phyloP scores from a whole-genome alignment of 1,284 basidiomycete species.

The Anthracocystis walkeri region DNA sequence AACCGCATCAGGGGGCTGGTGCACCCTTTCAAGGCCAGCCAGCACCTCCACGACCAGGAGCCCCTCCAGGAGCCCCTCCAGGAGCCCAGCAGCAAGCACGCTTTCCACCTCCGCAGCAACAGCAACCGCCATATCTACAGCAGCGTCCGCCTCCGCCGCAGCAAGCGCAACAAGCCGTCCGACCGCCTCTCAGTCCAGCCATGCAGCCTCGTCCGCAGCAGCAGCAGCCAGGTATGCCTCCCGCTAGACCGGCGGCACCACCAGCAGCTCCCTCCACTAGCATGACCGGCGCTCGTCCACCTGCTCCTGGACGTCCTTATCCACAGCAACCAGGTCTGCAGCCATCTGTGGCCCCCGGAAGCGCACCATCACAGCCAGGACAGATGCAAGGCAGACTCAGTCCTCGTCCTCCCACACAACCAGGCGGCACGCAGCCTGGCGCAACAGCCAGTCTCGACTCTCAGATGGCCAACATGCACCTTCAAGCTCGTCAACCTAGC shows the following conservation, averaged over 20 bases:
- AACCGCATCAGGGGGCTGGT: slow-evolving; percentile 15
- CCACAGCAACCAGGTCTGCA: slow-evolving; percentile 26
- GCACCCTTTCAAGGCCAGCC: slow-evolving; percentile 26
- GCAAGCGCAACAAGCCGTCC: slow-evolving; percentile 19
- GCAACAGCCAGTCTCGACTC: slow-evolving; percentile 23
- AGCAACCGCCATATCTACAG: slow-evolving; percentile 28
- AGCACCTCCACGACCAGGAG: slow-evolving; percentile 27
- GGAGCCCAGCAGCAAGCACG: slow-evolving; percentile 18
- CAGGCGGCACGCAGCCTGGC: slow-evolving; percentile 17
- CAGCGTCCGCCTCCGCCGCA: slow-evolving; percentile 30
- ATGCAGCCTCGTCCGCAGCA: slow-evolving; percentile 31
- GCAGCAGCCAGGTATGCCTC: slow-evolving; percentile 33
- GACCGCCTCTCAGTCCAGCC: slow-evolving; percentile 22
- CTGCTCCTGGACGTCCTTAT: slow-evolving; percentile 24
- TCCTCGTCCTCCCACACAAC: slow-evolving; percentile 39
- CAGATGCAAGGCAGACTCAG: slow-evolving; percentile 38
- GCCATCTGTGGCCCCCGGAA: slow-evolving; percentile 6
- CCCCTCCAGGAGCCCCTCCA: slow-evolving; percentile 20
- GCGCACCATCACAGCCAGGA: slow-evolving; percentile 11
- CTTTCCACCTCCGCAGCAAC: slow-evolving; percentile 25
- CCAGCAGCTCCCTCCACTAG: slow-evolving; percentile 17
- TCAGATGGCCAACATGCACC: slow-evolving; percentile 52
- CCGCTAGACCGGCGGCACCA: slow-evolving; percentile 17
- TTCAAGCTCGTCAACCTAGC: slow-evolving; percentile 37
- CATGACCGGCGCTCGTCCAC: slow-evolving; percentile 29